Evolutionary conservation across 257 asterid genomes (phyloP).

Genomic region (Solanum chiquidenum): DNA sequence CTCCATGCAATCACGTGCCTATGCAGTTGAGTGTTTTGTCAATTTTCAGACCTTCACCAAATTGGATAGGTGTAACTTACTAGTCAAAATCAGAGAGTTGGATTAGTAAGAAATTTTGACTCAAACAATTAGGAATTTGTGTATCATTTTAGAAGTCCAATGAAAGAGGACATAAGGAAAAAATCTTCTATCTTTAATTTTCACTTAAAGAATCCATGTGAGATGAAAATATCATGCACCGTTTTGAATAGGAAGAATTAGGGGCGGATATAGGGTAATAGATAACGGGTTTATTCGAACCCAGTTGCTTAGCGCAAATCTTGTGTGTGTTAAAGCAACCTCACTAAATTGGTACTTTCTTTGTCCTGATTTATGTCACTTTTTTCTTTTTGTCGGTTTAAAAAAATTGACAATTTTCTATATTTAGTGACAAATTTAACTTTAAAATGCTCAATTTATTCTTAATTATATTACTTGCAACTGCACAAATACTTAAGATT

Average conservation of each 20-base stretch:
- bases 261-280: not conserved
- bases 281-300: not conserved
- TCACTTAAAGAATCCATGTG: not conserved
- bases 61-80: not conserved
- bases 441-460: too few relatives aligned
- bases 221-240: not conserved
- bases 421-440: too few relatives aligned
- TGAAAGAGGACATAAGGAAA: not conserved
- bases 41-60: not conserved
- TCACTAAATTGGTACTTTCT: not conserved
- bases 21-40: not conserved
- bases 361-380: not conserved
- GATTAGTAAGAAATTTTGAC: not conserved
- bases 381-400: too few relatives aligned
- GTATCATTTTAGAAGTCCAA: not conserved
- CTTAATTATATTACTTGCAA: too few relatives aligned
- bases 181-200: not conserved
- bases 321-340: not conserved
- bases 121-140: not conserved
- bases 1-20: constrained; percentile 3
- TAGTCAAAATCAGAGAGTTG: not conserved
- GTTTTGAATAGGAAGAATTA: not conserved
- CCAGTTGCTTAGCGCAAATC: not conserved
- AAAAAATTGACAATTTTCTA: too few relatives aligned
- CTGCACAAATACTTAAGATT: not conserved